Percentiles rank a stretch among this genome's conserved stretches.
Evolutionary conservation across 2,329 filamentous ascomycete species (phyloP).

Genomic region (Aspergillus versicolor): DNA sequence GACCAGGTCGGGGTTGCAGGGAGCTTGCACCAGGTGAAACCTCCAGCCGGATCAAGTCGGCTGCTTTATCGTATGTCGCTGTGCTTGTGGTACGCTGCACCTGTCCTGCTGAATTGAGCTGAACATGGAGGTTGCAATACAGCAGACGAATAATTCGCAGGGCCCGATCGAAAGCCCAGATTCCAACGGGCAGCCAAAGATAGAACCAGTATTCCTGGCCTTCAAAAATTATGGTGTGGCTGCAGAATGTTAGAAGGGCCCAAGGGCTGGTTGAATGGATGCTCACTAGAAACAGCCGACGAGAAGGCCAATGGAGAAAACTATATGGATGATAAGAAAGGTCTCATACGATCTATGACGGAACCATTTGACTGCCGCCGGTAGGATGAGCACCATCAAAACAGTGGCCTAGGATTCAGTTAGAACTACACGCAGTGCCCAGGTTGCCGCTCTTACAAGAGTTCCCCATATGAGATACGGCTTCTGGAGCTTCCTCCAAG

Average conservation of each 20-base stretch:
- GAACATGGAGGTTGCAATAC: constrained; percentile 45
- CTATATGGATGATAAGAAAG: constrained; percentile 42
- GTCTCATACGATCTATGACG: constrained; percentile 46
- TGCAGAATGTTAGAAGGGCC: constrained; percentile 19
- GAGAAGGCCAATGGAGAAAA: constrained; percentile 40
- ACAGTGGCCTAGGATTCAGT: constrained; percentile 27
- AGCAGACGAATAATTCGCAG: constrained; percentile 45
- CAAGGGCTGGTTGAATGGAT: no score
- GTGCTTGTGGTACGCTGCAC: constrained; percentile 33
- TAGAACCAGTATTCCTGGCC: constrained; percentile 50
- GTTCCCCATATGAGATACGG: constrained; percentile 33
- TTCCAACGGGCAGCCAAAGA: constrained; percentile 49
- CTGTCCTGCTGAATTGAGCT: constrained; percentile 14
- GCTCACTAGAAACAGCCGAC: constrained; percentile 51
- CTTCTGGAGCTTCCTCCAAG: constrained; percentile 27
- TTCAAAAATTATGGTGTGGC: constrained; percentile 50
- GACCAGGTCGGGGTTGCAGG: constrained; percentile 43
- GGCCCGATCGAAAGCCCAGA: constrained; percentile 51
- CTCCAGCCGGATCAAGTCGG: constrained; percentile 50
- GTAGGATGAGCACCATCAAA: constrained; percentile 43
- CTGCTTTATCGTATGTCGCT: constrained; percentile 44
- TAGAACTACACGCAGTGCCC: neutral
- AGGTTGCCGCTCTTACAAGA: constrained; percentile 18
- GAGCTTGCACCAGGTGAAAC: constrained; percentile 36
- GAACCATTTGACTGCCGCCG: constrained; percentile 48